Base-by-base conservation (phyloP, 441 rosid genomes). In the Capsella rubella region DNA sequence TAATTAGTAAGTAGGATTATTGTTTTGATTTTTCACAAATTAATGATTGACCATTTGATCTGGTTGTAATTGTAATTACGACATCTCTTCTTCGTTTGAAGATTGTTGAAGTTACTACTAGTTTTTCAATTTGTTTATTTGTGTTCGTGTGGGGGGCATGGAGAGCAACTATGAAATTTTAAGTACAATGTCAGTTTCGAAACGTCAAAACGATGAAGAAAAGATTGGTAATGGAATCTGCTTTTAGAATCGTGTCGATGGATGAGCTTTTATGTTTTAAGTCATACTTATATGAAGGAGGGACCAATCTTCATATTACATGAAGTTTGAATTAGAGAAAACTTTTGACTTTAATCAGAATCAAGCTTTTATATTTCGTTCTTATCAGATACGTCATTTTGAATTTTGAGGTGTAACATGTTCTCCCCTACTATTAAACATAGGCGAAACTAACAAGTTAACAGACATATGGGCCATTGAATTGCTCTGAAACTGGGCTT, bases 91-190 rank as follows among this genome's bases (percentile, higher is more conserved):
- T 43, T 11, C 16, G 49, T 39, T 15, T 46, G 50, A 15, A 47
- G 52, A 16, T 47, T 6, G 51, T 6, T 46, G 25, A 21, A 21
- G 25, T 46, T 8, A 16, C 9, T 15, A 16, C 0, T 47, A 47
- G 0, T 8, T 42, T 13, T 1, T 13, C 1, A 12, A 6, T n/a
- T 3, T 13, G 15, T 42, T 13, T 43, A 14, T 5, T 43, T 46
- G 32, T 49, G 35, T 51, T 51, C 59, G 47, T 50, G 57, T 21
- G 69, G 45, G 18, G 18, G 32, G 4, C 25, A 34, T 46, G 47
- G 45, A 12, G 25, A 46, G 15, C 43, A 69, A 43, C 18, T 6
- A 45, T 18, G n/a, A 67, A 8, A 35, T 25, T 10, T 40, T 31
- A 16, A 43, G 35, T 47, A 13, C 16, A 35, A 21, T 43, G 16